These are phyloP conservation scores for Colletotrichum sp. DNA, from an alignment of 2,329 filamentous ascomycete genomes.

Conservation along the genomic window DNA sequence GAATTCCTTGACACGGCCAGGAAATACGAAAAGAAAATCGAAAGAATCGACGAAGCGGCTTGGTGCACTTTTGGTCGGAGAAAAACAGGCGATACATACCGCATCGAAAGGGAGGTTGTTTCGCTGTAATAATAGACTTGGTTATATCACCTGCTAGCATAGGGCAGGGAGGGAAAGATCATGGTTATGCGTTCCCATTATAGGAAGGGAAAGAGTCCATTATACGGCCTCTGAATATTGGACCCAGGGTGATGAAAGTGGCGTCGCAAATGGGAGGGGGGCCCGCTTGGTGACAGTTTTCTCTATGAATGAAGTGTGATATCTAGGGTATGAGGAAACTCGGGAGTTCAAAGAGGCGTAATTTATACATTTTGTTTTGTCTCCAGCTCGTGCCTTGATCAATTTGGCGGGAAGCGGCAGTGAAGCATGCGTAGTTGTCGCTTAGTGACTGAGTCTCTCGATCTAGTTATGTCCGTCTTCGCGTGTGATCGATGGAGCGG, in stretches of 20 bases:
- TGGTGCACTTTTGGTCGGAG: slow-evolving; percentile 4
- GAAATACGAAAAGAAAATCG: neutral
- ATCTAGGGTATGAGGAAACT: slow-evolving; percentile 22
- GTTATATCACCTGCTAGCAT: slow-evolving; percentile 27
- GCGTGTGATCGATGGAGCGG: neutral
- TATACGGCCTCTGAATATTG: slow-evolving; percentile 6
- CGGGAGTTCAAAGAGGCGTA: slow-evolving; percentile 20
- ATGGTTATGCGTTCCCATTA: neutral
- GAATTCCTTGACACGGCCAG: neutral
- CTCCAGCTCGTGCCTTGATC: neutral
- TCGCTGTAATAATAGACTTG: slow-evolving; percentile 35
- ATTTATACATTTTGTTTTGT: slow-evolving; percentile 20
- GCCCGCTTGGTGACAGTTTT: neutral
- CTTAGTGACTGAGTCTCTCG: neutral
- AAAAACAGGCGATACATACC: slow-evolving; percentile 13
- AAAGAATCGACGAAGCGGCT: slow-evolving; percentile 3
- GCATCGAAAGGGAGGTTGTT: slow-evolving; percentile 22
- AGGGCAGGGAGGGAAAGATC: neutral
- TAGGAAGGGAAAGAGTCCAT: neutral
- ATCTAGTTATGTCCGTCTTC: neutral
- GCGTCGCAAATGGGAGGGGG: neutral
- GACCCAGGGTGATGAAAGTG: neutral
- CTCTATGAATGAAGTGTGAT: slow-evolving; percentile 12
- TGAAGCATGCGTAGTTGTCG: neutral
- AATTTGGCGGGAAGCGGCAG: neutral